Conservation (phyloP, 1,284 basidiomycete genomes). For the Ceraceosorus bombacis region DNA sequence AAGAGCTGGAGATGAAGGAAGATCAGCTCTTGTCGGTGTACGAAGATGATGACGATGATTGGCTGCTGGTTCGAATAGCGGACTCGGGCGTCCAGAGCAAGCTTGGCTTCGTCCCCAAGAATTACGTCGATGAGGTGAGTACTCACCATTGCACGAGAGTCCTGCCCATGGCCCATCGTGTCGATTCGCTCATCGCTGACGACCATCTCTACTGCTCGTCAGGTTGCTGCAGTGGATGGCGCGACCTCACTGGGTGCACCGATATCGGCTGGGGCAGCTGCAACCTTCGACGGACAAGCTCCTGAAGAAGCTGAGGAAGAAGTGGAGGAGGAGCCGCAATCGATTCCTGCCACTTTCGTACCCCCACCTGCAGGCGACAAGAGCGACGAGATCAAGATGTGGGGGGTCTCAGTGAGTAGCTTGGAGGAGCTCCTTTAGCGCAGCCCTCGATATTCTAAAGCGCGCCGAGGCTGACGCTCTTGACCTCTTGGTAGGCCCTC, state of each 20-base stretch:
- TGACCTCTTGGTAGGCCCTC: conserved; percentile 14
- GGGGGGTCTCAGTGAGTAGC: conserved; percentile 37
- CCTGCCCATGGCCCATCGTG: no score
- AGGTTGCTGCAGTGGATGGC: conserved; percentile 27
- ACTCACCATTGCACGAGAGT: no score
- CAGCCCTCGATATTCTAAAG: background rate
- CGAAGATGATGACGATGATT: conserved; percentile 37
- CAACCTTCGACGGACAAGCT: background rate
- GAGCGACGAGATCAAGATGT: conserved; percentile 47
- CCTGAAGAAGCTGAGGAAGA: conserved; percentile 25
- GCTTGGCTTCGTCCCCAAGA: conserved; percentile 42
- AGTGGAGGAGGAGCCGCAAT: conserved; percentile 21
- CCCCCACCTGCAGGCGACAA: conserved; percentile 24
- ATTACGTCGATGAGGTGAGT: conserved; percentile 44
- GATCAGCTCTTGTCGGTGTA: conserved; percentile 41
- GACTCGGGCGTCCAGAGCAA: conserved; percentile 16
- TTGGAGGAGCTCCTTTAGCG: background rate
- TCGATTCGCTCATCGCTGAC: no score
- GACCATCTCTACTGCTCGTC: background rate
- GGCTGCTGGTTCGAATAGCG: conserved; percentile 36
- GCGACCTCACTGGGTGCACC: conserved; percentile 5
- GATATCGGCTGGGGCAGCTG: no score
- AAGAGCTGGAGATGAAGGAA: conserved; percentile 41
- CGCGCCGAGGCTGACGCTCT: background rate
- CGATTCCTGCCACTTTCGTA: conserved; percentile 21